Evolutionary conservation across 306 rosid genomes (phyloP).

Genomic region (Notholithocarpus densiflorus): DNA sequence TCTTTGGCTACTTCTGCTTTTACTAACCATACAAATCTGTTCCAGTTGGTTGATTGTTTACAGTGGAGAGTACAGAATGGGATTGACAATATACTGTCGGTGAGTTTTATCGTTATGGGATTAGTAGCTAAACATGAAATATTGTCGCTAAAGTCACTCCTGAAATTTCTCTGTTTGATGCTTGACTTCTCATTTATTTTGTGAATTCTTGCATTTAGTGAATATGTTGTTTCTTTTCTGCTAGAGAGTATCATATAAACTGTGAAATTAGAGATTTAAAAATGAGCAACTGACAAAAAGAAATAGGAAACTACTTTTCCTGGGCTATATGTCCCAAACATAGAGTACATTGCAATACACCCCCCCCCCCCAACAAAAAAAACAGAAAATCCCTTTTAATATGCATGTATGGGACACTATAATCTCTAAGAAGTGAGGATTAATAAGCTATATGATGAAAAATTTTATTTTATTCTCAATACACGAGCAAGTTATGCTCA

Average conservation of each 20-base stretch:
- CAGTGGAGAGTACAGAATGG: slow-evolving; percentile 85
- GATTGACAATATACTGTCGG: slow-evolving; percentile 72
- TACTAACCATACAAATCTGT: slow-evolving; percentile 27
- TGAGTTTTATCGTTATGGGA: slow-evolving; percentile 39
- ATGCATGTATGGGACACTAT: too few relatives aligned
- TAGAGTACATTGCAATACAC: neutral
- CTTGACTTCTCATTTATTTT: neutral
- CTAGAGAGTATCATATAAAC: neutral
- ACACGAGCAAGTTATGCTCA: neutral
- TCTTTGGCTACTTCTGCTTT: slow-evolving; percentile 17
- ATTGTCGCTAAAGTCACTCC: neutral
- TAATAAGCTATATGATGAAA: neutral
- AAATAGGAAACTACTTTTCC: neutral
- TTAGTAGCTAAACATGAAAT: neutral
- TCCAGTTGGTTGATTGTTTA: slow-evolving; percentile 82
- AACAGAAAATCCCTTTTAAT: too few relatives aligned
- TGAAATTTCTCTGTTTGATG: neutral
- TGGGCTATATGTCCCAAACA: neutral
- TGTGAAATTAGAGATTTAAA: neutral
- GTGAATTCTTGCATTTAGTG: neutral
- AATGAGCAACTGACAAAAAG: neutral
- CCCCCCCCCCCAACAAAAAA: too few relatives aligned
- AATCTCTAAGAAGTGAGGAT: too few relatives aligned
- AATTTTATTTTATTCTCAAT: neutral
- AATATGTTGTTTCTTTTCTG: neutral